These are phyloP conservation scores for Monosporascus sp. DNA, from an alignment of 2,329 filamentous ascomycete species.

Conservation along the genomic window DNA sequence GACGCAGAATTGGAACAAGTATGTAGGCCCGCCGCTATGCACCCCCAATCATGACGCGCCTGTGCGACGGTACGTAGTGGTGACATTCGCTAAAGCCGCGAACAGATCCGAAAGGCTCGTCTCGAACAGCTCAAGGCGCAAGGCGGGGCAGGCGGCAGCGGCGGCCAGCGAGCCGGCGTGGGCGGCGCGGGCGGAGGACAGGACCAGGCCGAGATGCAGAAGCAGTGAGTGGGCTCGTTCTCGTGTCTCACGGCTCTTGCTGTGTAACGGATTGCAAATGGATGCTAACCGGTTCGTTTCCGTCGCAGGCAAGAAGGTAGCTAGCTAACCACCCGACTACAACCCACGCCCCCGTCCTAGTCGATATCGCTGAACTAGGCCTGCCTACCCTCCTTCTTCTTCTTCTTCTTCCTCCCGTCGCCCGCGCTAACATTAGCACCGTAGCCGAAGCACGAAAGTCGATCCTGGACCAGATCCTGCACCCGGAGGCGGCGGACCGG, in stretches of 20 bases:
- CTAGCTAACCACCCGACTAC: too few species aligned
- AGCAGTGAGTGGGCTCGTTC: slow-evolving; percentile 46
- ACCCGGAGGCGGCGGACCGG: slow-evolving; percentile 88
- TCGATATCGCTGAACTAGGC: too few species aligned
- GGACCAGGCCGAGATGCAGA: slow-evolving; percentile 56
- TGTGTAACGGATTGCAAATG: background rate
- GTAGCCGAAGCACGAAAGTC: slow-evolving; percentile 64
- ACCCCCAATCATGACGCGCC: too few species aligned
- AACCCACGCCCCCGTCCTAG: too few species aligned
- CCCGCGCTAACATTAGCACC: background rate
- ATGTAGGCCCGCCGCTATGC: background rate
- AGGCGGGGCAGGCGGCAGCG: slow-evolving; percentile 46
- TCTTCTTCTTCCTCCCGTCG: too few species aligned
- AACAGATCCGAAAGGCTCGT: slow-evolving; percentile 82
- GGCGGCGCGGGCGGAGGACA: slow-evolving; percentile 39
- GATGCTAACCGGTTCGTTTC: slow-evolving; percentile 7
- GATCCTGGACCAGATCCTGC: slow-evolving; percentile 88
- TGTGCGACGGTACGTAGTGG: too few species aligned
- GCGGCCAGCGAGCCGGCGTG: slow-evolving; percentile 38
- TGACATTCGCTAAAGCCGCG: background rate
- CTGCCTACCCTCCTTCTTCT: too few species aligned
- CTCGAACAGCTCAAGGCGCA: slow-evolving; percentile 87
- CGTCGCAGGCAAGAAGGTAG: slow-evolving; percentile 36
- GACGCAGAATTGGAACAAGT: slow-evolving; percentile 36
- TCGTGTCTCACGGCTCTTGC: background rate